Percentiles rank a stretch among this genome's conserved stretches.
These are phyloP conservation scores for Russula griseocarnosa DNA, from an alignment of 768 basidiomycete species.

Conservation along the genomic window DNA sequence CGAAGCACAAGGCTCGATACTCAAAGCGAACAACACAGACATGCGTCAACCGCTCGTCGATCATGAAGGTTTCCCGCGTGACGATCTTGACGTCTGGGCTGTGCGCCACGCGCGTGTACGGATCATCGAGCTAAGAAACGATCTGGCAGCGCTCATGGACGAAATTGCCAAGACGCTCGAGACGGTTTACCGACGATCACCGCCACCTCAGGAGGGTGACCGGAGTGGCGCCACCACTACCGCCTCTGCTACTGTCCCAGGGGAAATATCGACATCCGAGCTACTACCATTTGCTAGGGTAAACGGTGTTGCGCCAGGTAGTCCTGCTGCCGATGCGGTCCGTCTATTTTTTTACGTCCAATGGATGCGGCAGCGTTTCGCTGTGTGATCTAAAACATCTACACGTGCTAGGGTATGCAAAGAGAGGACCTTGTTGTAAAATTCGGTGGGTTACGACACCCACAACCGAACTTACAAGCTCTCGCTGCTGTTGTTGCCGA, in stretches of 20 bases:
- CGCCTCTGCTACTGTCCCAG: constrained; percentile 6
- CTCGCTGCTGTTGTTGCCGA: constrained; percentile 69
- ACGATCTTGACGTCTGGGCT: constrained; percentile 79
- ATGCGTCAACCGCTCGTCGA: constrained; percentile 79
- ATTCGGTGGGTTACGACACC: constrained; percentile 61
- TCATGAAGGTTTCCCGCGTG: constrained; percentile 82
- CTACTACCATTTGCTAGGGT: constrained; percentile 71
- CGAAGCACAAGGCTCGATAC: constrained; percentile 54
- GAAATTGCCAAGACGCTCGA: constrained; percentile 67
- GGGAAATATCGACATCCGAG: constrained; percentile 11
- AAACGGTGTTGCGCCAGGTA: constrained; percentile 70
- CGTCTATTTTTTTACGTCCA: constrained; percentile 28
- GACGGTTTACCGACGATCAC: constrained; percentile 53
- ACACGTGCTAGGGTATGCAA: constrained; percentile 52
- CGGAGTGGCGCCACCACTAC: background rate
- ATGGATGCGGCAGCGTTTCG: background rate
- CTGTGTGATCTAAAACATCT: constrained; percentile 20
- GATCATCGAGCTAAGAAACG: constrained; percentile 80
- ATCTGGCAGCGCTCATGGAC: constrained; percentile 60
- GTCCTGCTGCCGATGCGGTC: constrained; percentile 83
- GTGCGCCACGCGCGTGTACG: constrained; percentile 70
- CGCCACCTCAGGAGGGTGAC: constrained; percentile 23
- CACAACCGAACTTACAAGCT: constrained; percentile 55
- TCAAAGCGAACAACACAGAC: constrained; percentile 57
- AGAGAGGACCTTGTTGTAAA: constrained; percentile 68